These are phyloP conservation scores for Solanum hybrid DNA, from an alignment of 305 asterid species.

Conservation along the genomic window DNA sequence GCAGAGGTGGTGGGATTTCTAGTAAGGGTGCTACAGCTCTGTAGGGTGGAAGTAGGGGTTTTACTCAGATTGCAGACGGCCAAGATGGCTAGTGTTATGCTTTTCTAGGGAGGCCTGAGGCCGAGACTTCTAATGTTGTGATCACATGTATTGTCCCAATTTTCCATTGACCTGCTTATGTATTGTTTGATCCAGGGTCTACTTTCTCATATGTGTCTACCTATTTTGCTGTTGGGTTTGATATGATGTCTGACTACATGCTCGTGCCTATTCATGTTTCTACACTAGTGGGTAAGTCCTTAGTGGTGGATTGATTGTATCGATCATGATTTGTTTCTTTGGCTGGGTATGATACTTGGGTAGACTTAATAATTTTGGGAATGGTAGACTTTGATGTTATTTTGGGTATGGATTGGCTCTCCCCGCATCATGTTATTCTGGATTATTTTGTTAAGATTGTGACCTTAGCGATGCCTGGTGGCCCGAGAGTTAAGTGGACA, in stretches of 20 bases:
- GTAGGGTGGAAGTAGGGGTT: not conserved
- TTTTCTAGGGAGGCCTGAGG: not conserved
- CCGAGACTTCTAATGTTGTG: not conserved
- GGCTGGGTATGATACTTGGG: not conserved
- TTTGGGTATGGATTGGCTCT: not conserved
- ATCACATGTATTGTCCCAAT: not conserved
- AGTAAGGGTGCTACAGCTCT: not conserved
- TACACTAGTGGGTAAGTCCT: not conserved
- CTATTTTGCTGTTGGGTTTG: not conserved
- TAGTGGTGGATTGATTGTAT: not conserved
- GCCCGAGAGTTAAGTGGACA: not conserved
- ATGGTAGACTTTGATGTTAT: not conserved
- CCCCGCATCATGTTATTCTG: not conserved
- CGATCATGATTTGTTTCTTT: not conserved
- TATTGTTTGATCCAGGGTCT: not conserved
- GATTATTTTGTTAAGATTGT: not conserved
- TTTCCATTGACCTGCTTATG: not conserved
- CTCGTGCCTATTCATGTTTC: not conserved
- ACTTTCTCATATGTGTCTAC: not conserved
- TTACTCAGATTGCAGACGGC: not conserved
- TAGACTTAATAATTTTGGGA: not conserved
- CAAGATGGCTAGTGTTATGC: not conserved
- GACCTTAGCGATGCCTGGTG: not conserved
- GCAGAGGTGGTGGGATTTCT: not conserved
- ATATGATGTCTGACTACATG: not conserved